Evolutionary conservation across 805 yeast genomes (phyloP).

Genomic region (Starmerella sp.): DNA sequence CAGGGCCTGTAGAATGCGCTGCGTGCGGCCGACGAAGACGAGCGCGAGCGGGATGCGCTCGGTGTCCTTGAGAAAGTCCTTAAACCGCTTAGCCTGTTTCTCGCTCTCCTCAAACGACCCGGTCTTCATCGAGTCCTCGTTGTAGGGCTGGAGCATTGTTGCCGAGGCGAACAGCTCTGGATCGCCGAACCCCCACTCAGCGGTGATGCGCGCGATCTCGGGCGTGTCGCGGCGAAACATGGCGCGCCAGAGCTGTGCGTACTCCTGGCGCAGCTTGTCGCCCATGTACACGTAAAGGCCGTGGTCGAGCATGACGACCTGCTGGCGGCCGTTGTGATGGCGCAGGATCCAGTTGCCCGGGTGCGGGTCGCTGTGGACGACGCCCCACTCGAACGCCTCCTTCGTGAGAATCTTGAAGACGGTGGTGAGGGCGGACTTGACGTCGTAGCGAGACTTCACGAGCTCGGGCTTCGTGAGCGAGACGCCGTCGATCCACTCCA

Average conservation of each 20-base stretch:
- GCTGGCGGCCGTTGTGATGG: constrained; percentile 19
- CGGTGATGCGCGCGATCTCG: constrained; percentile 40
- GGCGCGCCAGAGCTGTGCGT: constrained; percentile 52
- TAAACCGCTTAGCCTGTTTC: constrained; percentile 38
- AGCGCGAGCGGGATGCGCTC: constrained; percentile 56
- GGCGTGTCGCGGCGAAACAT: constrained; percentile 42
- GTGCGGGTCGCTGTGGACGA: constrained; percentile 67
- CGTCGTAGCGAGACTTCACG: constrained; percentile 30
- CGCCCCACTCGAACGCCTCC: constrained; percentile 56
- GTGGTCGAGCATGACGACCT: constrained; percentile 62
- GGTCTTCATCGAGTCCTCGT: constrained; percentile 18
- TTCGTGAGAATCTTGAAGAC: constrained; percentile 43
- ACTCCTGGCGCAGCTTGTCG: constrained; percentile 42
- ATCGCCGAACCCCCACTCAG: constrained; percentile 58
- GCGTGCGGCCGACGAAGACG: constrained; percentile 54
- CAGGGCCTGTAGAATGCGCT: constrained; percentile 63
- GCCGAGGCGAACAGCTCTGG: constrained; percentile 52
- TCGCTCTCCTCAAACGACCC: constrained; percentile 39
- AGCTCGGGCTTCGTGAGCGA: constrained; percentile 42
- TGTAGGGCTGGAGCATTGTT: constrained; percentile 40
- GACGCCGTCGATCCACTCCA: constrained; percentile 72
- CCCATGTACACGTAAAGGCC: constrained; percentile 54
- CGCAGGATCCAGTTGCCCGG: constrained; percentile 67
- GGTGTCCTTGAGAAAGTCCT: constrained; percentile 47
- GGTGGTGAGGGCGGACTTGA: constrained; percentile 37